Evolutionary conservation across 805 yeast genomes (phyloP), one percentile per base, ranked within the genome.

Genomic region (Candida pseudoglaebosa): DNA sequence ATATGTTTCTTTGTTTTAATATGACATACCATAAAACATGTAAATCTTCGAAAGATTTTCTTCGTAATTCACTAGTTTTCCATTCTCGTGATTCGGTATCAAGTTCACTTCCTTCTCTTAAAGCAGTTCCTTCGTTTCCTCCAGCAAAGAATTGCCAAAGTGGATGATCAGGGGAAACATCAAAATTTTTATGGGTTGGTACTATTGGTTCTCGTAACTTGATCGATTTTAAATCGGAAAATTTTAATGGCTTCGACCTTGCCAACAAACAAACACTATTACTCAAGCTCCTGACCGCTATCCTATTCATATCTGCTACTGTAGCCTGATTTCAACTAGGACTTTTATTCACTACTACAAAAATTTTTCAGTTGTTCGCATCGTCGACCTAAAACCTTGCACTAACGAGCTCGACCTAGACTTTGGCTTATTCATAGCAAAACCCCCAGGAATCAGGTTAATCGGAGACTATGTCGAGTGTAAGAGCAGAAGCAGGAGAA

Each of bases 21-120:
- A 90, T 79, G 32, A 83, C 73, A 59, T 87, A 91, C 98, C 99
- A 93, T 52, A 93, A 69, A 26, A 80, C 76, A 61, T 93, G 99
- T 50, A 93, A 68, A 57, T 93, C 99, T 29, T 89, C 93, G 55
- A 89, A 93, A 13, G 87, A 78, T 61, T 93, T 93, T 45, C 95
- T 75, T 59, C 99, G 80, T 51, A 93, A 75, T 57, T 91, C 98
- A 3, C 88, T 83, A 38, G 89, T 71, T 4, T 83, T 65, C 99
- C 99, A 93, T 4, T 93, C 67, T 51, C 95, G 74, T 12, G 93
- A 81, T 7, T 68, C 64, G 20, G 60, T 56, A 24, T 65, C 65
- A 36, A 75, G 67, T 20, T 79, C 52, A 16, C 81, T 85, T 2
- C 70, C 76, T 1, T 69, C 57, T 49, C 97, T 75, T 43, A 84